phyloP scores from a whole-genome alignment of 2,329 filamentous ascomycete genomes.

The Pestalotiopsis sp. region DNA sequence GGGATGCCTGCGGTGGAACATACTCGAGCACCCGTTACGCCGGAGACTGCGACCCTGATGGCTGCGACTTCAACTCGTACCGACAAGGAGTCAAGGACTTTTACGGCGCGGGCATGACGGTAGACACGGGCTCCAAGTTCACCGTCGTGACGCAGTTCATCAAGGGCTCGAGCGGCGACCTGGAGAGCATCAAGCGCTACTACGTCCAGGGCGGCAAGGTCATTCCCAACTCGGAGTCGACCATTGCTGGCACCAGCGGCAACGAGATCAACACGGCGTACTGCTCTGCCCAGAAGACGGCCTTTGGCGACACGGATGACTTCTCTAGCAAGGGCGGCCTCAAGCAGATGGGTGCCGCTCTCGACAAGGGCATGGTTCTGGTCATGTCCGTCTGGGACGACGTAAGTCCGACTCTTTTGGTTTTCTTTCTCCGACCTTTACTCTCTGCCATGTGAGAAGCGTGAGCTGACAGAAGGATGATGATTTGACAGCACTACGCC shows the following conservation, averaged over 20 bases:
- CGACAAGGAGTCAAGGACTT: conserved; percentile 59
- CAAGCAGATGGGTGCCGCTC: conserved; percentile 49
- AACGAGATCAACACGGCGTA: conserved; percentile 49
- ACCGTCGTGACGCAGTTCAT: conserved; percentile 63
- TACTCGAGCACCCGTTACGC: conserved; percentile 49
- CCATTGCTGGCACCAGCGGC: conserved; percentile 27
- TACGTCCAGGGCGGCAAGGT: conserved; percentile 59
- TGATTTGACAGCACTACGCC: conserved; percentile 40
- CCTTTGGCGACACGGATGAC: conserved; percentile 50
- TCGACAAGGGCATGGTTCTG: conserved; percentile 58
- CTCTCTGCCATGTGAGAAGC: conserved; percentile 28
- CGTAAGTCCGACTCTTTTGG: conserved; percentile 21
- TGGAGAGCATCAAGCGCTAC: conserved; percentile 54
- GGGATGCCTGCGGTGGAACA: conserved; percentile 46
- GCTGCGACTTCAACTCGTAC: conserved; percentile 66
- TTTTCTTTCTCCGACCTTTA: conserved; percentile 30
- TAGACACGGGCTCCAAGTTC: conserved; percentile 55
- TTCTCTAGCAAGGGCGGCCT: conserved; percentile 55
- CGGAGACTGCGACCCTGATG: conserved; percentile 62
- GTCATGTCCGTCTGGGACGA: conserved; percentile 63
- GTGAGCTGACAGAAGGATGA: neutral
- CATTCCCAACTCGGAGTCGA: conserved; percentile 37
- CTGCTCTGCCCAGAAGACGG: conserved; percentile 54
- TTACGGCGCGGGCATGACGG: conserved; percentile 55
- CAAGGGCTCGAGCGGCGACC: conserved; percentile 40